phyloP scores from a whole-genome alignment of 257 asterid species.

The Capsicum pubescens region DNA sequence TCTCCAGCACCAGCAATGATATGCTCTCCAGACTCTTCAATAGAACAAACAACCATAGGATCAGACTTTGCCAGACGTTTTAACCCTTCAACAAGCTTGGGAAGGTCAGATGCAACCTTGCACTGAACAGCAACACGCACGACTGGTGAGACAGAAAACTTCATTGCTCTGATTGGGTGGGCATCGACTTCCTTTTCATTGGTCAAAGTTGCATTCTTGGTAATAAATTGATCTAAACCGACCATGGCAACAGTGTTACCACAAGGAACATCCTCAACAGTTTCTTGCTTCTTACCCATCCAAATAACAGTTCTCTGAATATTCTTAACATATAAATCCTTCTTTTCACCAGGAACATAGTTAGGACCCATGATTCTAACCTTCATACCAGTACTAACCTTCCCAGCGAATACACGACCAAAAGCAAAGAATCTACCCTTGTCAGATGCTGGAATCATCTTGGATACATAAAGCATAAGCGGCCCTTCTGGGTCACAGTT shows the following conservation, averaged over 20 bases:
- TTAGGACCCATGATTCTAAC: constrained; percentile 57
- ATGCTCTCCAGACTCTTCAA: constrained; percentile 50
- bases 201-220: constrained; percentile 54
- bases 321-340: constrained; percentile 51
- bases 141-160: constrained; percentile 54
- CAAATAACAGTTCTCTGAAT: constrained; percentile 53
- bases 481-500: constrained; percentile 59
- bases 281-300: constrained; percentile 60
- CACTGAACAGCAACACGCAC: constrained; percentile 58
- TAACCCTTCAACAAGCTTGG: constrained; percentile 56
- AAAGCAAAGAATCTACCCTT: constrained; percentile 56
- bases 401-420: constrained; percentile 53
- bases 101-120: constrained; percentile 56
- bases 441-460: constrained; percentile 59
- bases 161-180: constrained; percentile 51
- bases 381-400: constrained; percentile 46
- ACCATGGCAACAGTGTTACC: constrained; percentile 58
- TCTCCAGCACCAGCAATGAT: constrained; percentile 52
- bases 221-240: constrained; percentile 51
- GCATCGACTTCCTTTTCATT: constrained; percentile 52
- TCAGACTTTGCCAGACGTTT: constrained; percentile 52
- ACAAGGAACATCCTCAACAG: constrained; percentile 56
- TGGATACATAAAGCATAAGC: constrained; percentile 53
- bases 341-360: constrained; percentile 53
- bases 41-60: constrained; percentile 52